Conservation (phyloP, 2,329 filamentous ascomycete species). For the Fusarium tricinctum region DNA sequence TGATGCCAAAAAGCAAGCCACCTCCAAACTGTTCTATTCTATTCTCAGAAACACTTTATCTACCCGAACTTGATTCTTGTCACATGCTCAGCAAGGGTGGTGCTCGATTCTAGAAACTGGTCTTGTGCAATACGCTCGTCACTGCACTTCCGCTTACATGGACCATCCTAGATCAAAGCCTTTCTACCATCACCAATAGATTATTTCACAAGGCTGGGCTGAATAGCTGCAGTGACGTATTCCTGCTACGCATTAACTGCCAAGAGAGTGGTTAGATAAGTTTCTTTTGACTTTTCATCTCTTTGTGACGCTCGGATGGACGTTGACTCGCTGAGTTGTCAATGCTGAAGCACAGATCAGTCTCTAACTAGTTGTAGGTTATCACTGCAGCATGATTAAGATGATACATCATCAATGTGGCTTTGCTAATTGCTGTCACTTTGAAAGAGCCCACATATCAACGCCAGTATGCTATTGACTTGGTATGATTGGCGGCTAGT, state of each 20-base stretch:
- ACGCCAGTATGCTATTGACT: background rate
- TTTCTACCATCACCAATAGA: slow-evolving; percentile 7
- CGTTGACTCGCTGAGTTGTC: slow-evolving; percentile 3
- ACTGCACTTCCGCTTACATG: slow-evolving; percentile 29
- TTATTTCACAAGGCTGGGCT: slow-evolving; percentile 16
- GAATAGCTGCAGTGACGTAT: slow-evolving; percentile 30
- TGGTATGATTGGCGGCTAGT: slow-evolving; percentile 1
- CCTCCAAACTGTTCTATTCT: slow-evolving; percentile 36
- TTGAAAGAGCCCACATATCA: background rate
- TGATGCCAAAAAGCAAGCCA: slow-evolving; percentile 23
- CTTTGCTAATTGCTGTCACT: slow-evolving; percentile 23
- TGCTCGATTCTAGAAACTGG: background rate
- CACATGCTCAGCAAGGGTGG: slow-evolving; percentile 17
- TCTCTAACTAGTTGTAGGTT: background rate
- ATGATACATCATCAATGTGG: slow-evolving; percentile 41
- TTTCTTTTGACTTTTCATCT: slow-evolving; percentile 7
- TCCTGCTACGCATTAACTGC: slow-evolving; percentile 25
- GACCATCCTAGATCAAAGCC: slow-evolving; percentile 20
- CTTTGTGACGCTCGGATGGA: slow-evolving; percentile 4
- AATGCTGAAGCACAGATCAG: slow-evolving; percentile 7
- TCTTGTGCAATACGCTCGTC: slow-evolving; percentile 26
- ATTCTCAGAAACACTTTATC: slow-evolving; percentile 29
- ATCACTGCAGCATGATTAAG: background rate
- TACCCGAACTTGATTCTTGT: slow-evolving; percentile 31
- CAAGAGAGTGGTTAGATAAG: slow-evolving; percentile 8